Evolutionary conservation across 805 yeast species (phyloP), one percentile per base, ranked within the genome.

Genomic region (Saccharomycopsis amapae): DNA sequence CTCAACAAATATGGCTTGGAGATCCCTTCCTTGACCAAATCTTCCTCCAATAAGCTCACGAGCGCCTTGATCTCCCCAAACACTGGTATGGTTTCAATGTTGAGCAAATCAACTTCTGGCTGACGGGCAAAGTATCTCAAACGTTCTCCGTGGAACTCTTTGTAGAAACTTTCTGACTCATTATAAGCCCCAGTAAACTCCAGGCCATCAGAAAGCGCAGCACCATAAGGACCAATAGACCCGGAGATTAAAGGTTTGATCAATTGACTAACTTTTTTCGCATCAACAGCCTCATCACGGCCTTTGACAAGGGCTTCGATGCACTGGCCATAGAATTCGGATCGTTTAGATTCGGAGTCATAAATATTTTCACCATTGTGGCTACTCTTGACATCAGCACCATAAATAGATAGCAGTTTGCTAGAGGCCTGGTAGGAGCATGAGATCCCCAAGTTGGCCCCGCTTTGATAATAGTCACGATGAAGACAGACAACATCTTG

Each of bases 171-270:
- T 2, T 63, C 57, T 5, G 60, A 64, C 22, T 59, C 65, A 9
- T 68, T 70, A 58, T 83, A 84, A 42, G 78, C 69, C 1, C 94
- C 94, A 3, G 80, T 76, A 55, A 80, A 85, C 56, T 85, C 95
- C 0, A 81, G 69, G 0, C 88, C 87, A 51, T 76, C 69, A 24
- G 81, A 76, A 31, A 81, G 57, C 53, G 63, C 77, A 0, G 89
- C 84, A 1, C 89, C 94, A 58, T 76, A 85, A 0, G 95, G 86
- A 0, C 95, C 95, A 31, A 84, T 62, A 5, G 85, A 75, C 0
- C 85, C 94, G 1, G 75, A 76, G 10, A 44, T 38, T 13, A 15
- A 12, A n/a, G 46, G 46, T 17, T 19, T 9, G 1, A 44, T 20
- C 7, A 44, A 32, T n/a, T 17, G 19, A 4, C 15, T 19, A 18